Percentiles rank a stretch among this genome's conserved stretches.
phyloP scores from a whole-genome alignment of 2,329 filamentous ascomycete genomes.

The Torrubiella hemipterigena region DNA sequence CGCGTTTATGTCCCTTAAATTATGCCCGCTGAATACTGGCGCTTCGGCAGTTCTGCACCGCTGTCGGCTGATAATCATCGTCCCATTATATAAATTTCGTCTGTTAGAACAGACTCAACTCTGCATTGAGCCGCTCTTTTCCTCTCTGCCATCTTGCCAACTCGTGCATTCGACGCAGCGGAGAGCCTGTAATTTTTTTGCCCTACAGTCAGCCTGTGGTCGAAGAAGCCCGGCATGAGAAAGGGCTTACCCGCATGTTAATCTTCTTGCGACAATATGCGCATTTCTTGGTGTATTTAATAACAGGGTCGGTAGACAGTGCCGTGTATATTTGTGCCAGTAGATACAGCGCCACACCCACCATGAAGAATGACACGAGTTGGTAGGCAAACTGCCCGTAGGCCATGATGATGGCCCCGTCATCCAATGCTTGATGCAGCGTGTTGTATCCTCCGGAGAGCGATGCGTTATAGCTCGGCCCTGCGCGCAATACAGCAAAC shows the following conservation, averaged over 20 bases:
- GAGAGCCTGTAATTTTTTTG: slow-evolving; percentile 21
- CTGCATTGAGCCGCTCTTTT: neutral
- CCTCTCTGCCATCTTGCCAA: slow-evolving; percentile 38
- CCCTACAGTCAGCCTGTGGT: neutral
- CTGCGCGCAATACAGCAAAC: slow-evolving; percentile 52
- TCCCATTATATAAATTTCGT: too few species aligned
- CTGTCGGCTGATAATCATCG: too few species aligned
- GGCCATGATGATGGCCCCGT: slow-evolving; percentile 61
- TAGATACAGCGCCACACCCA: slow-evolving; percentile 53
- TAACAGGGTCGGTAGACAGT: slow-evolving; percentile 51
- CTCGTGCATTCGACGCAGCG: slow-evolving; percentile 38
- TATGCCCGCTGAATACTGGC: too few species aligned
- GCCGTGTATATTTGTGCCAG: slow-evolving; percentile 52
- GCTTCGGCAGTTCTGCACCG: too few species aligned
- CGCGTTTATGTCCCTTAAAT: too few species aligned
- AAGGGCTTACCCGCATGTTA: slow-evolving; percentile 42
- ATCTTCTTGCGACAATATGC: slow-evolving; percentile 53
- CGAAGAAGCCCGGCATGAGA: neutral
- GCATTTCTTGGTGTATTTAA: slow-evolving; percentile 59
- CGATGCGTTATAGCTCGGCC: slow-evolving; percentile 37
- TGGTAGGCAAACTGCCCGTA: slow-evolving; percentile 59
- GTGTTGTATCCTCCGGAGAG: slow-evolving; percentile 63
- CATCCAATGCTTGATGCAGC: slow-evolving; percentile 52
- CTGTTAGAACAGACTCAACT: neutral
- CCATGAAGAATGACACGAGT: slow-evolving; percentile 50